These are phyloP conservation scores for Cordyceps pruinosa DNA, from an alignment of 2,329 filamentous ascomycete genomes.

Conservation along the genomic window DNA sequence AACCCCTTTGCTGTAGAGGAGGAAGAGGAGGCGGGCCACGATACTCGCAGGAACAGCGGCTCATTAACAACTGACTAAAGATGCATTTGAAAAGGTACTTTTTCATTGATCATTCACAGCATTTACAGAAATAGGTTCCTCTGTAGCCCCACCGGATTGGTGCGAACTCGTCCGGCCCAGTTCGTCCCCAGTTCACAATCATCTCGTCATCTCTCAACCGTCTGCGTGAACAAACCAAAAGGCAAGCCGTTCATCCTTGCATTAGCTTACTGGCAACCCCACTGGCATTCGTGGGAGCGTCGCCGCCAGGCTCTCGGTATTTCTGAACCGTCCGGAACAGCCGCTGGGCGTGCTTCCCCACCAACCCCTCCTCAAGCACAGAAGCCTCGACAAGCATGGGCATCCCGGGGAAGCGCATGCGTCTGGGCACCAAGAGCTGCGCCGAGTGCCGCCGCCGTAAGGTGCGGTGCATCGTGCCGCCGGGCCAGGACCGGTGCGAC, in stretches of 20 bases:
- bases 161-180: not conserved
- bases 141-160: not conserved
- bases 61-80: no score
- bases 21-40: no score
- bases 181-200: not conserved
- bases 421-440: constrained; percentile 28
- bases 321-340: not conserved
- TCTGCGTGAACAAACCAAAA: not conserved
- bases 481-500: constrained; percentile 32
- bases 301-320: not conserved
- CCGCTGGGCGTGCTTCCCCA: no score
- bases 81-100: no score
- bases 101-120: not conserved
- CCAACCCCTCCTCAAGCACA: not conserved
- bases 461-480: constrained; percentile 38
- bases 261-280: not conserved
- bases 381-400: not conserved
- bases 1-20: no score
- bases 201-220: not conserved
- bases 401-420: constrained; percentile 21
- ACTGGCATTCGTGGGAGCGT: no score
- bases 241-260: not conserved
- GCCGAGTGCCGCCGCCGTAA: constrained; percentile 41
- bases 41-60: no score
- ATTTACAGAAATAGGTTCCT: not conserved